phyloP scores from a whole-genome alignment of 306 rosid species.

The Ormosia semicastrata region DNA sequence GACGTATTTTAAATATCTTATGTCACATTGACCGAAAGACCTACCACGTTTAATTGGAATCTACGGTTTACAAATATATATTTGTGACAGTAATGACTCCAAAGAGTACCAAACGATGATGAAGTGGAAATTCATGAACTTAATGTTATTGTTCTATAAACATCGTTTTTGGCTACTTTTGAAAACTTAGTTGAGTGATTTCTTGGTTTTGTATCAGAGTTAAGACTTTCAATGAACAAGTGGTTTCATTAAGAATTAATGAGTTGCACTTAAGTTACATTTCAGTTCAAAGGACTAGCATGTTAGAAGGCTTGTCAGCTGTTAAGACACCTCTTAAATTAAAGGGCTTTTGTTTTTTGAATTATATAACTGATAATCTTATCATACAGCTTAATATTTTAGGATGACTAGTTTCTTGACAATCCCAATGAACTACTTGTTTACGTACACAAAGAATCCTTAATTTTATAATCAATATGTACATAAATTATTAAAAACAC shows the following conservation, averaged over 20 bases:
- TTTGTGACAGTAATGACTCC: neutral
- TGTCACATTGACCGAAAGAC: neutral
- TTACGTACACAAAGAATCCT: neutral
- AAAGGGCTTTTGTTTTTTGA: too few species aligned
- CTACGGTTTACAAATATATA: neutral
- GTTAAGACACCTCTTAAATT: neutral
- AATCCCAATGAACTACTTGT: neutral
- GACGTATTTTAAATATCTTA: neutral
- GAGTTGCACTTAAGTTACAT: neutral
- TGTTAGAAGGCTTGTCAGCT: neutral
- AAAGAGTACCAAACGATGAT: neutral
- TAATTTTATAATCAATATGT: neutral
- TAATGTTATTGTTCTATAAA: too few species aligned
- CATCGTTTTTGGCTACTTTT: neutral
- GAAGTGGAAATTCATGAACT: neutral
- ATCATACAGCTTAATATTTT: too few species aligned
- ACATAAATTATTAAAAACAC: neutral
- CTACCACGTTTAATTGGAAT: neutral
- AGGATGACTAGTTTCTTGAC: neutral
- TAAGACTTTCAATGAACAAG: neutral
- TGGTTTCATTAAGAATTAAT: neutral
- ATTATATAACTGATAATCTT: too few species aligned
- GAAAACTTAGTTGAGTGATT: neutral
- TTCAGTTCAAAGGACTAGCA: neutral
- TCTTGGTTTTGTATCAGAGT: neutral